Evolutionary conservation across 2,329 filamentous ascomycete species (phyloP), one percentile per base, ranked within the genome.

Genomic region (Mycogone perniciosa): DNA sequence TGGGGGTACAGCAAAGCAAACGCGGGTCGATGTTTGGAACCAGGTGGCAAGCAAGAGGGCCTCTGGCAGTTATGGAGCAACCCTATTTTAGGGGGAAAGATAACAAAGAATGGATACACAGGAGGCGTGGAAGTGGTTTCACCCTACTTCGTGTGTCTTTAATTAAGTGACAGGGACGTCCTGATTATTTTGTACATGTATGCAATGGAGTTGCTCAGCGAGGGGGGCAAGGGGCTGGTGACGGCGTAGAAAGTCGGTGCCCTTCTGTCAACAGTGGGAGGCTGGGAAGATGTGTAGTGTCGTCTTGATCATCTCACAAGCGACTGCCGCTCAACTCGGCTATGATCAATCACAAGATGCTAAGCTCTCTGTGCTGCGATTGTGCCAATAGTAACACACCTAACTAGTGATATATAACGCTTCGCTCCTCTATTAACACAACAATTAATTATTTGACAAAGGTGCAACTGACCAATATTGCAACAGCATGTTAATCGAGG

Each of bases 1-100:
- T 52, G 40, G 31, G 10, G 4, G 13, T 20, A 34, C 40, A 50
- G 8, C 13, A n/a, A 6, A 46, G 26, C 3, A 42, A 46, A 42
- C n/a, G 37, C 11, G 9, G 43, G 38, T 9, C 34, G n/a, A 6
- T 31, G 13, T 20, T 48, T 41, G 38, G 46, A 29, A 27, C 7
- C 7, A 31, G 35, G 10, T 38, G 9, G 10, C 35, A n/a, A 38
- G 35, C 20, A 38, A 38, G 35, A 29, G 27, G 9, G 13, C 29
- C 42, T 31, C 13, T 34, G 49, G 44, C 49, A 33, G 44, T 38
- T 33, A 37, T 20, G 49, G 49, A 43, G 38, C 38, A 31, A 44
- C 31, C 29, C n/a, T 39, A 31, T 30, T 35, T 50, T 27, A 20
- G 48, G 41, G 45, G 31, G 41, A 26, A 41, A 44, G 44, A 3